These are phyloP conservation scores for Zasmidium cellare DNA, from an alignment of 2,329 filamentous ascomycete species.

Conservation along the genomic window DNA sequence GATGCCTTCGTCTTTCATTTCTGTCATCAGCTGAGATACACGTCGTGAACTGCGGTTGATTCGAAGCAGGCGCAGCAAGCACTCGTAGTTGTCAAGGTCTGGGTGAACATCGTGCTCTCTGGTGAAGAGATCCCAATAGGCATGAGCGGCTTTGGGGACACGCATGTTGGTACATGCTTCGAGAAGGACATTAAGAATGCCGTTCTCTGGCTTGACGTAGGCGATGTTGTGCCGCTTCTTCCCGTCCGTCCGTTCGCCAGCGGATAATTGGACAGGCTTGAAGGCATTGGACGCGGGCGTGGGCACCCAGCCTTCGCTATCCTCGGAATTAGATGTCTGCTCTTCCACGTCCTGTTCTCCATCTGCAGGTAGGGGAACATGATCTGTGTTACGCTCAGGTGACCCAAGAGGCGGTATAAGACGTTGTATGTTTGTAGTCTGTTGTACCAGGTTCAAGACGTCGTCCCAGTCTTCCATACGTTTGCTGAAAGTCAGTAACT, in stretches of 20 bases:
- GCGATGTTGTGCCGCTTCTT: conserved; percentile 24
- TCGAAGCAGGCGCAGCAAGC: conserved; percentile 67
- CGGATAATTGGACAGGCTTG: conserved; percentile 15
- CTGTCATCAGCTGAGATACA: conserved; percentile 59
- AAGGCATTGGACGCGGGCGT: conserved; percentile 32
- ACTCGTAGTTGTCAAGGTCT: conserved; percentile 69
- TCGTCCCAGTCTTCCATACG: conserved; percentile 65
- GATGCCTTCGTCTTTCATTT: conserved; percentile 28
- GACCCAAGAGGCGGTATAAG: conserved; percentile 41
- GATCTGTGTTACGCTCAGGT: conserved; percentile 26
- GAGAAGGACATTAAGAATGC: conserved; percentile 68
- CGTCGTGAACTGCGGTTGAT: conserved; percentile 65
- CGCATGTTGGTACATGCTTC: conserved; percentile 62
- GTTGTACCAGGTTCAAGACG: conserved; percentile 72
- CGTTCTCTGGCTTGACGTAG: conserved; percentile 52
- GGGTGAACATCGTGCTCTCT: conserved; percentile 62
- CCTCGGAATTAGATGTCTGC: conserved; percentile 4
- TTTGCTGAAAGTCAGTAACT: conserved; percentile 67
- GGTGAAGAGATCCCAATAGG: conserved; percentile 78
- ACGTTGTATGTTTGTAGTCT: conserved; percentile 76
- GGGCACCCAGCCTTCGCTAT: conserved; percentile 25
- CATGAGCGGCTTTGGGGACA: conserved; percentile 61
- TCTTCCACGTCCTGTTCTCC: conserved; percentile 10
- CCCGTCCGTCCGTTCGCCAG: conserved; percentile 9
- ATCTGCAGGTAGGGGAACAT: conserved; percentile 25